A percentile compares a stretch with the other conserved stretches of the same genome.
Evolutionary conservation across 495 filamentous ascomycete species (phyloP).

Genomic region (Hypoxylon trugodes): DNA sequence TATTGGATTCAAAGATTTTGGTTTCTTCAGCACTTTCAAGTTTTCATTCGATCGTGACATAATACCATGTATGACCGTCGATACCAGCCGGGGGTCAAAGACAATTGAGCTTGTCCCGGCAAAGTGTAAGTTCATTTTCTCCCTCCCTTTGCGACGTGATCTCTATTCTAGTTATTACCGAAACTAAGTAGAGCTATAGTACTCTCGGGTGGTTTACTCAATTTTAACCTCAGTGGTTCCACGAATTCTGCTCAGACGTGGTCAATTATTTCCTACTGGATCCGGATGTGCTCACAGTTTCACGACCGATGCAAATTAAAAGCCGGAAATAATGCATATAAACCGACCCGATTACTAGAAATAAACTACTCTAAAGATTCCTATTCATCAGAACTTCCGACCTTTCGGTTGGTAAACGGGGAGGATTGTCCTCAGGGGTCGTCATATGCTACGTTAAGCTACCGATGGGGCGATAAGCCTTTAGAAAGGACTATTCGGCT

Average conservation of each 20-base stretch:
- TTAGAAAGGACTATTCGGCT: slow-evolving; percentile 5
- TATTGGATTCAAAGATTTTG: not conserved
- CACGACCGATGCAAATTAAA: not conserved
- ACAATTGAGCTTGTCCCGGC: not conserved
- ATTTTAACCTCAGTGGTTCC: slow-evolving; percentile 2
- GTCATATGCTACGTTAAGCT: slow-evolving; percentile 2
- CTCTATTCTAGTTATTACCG: not conserved
- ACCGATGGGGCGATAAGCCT: slow-evolving; percentile 11
- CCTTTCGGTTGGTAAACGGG: slow-evolving; percentile 2
- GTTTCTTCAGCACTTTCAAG: slow-evolving; percentile 1
- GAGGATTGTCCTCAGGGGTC: not conserved
- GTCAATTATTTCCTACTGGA: not conserved
- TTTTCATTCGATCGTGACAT: not conserved
- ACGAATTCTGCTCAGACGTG: slow-evolving; percentile 6
- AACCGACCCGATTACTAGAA: not conserved
- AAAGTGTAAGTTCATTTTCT: not conserved
- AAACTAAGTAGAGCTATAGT: not conserved
- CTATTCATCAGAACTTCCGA: not conserved
- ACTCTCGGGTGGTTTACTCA: not conserved
- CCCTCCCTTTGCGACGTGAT: not conserved
- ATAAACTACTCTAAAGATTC: not conserved
- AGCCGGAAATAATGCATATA: not conserved
- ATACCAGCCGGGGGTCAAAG: not conserved
- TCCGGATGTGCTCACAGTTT: not conserved
- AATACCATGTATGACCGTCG: not conserved